Percentiles rank a stretch among this genome's conserved stretches.
Evolutionary conservation across 2,329 filamentous ascomycete genomes (phyloP).

Genomic region (Macrophomina pseudophaseolina): DNA sequence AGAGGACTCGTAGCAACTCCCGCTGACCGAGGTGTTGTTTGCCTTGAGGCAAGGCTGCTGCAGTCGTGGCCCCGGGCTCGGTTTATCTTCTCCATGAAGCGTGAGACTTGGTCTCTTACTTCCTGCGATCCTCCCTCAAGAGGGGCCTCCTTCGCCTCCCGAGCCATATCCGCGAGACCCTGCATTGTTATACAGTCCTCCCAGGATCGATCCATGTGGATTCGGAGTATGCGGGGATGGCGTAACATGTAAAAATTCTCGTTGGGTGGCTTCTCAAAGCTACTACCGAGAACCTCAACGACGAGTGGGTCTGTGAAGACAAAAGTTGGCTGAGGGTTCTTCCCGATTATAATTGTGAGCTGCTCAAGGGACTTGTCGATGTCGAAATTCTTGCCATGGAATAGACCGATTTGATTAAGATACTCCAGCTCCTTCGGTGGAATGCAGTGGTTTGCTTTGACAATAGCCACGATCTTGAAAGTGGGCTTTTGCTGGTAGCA

Average conservation of each 20-base stretch:
- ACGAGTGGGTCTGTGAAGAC: conserved; percentile 75
- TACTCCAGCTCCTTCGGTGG: conserved; percentile 50
- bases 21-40: conserved; percentile 4
- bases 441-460: conserved; percentile 53
- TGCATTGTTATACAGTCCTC: conserved; percentile 71
- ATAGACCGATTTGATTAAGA: conserved; percentile 49
- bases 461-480: conserved; percentile 69
- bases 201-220: conserved; percentile 76
- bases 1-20: not conserved
- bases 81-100: conserved; percentile 18
- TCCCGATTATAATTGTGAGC: conserved; percentile 26
- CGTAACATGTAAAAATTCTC: conserved; percentile 74
- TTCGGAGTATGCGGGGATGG: conserved; percentile 76
- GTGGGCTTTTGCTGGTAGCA: conserved; percentile 58
- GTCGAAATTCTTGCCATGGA: conserved; percentile 41
- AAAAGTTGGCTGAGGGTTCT: conserved; percentile 45
- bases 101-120: not conserved
- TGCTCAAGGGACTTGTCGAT: conserved; percentile 27
- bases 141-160: conserved; percentile 55
- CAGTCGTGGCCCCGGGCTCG: conserved; percentile 5
- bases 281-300: conserved; percentile 79
- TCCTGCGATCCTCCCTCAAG: conserved; percentile 26
- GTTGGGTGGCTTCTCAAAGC: conserved; percentile 74
- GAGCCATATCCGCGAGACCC: conserved; percentile 71
- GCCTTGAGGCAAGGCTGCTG: not conserved